phyloP scores from a whole-genome alignment of 108 stramenopile species.

The Nitzschia sp. region DNA sequence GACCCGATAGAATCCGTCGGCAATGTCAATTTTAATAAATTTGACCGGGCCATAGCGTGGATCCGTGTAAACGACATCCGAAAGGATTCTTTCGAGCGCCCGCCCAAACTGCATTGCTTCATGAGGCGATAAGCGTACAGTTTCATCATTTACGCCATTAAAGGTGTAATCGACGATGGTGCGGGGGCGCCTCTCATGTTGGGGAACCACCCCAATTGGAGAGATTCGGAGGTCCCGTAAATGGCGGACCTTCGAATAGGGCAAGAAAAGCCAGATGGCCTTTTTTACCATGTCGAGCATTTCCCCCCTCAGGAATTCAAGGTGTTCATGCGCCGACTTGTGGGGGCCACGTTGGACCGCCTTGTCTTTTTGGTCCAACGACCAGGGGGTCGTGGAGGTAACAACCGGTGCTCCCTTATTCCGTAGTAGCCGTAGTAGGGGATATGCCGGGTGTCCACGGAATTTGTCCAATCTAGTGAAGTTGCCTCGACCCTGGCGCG shows the following conservation, averaged over 20 bases:
- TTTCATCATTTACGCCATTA: constrained; percentile 36
- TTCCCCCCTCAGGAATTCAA: constrained; percentile 7
- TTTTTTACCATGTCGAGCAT: constrained; percentile 6
- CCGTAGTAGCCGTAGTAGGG: constrained; percentile 26
- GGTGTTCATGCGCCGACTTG: constrained; percentile 1
- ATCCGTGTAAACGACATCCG: neutral
- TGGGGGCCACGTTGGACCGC: constrained; percentile 23
- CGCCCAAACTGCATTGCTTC: constrained; percentile 47
- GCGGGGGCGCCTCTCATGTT: constrained; percentile 34
- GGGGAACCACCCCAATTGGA: constrained; percentile 40
- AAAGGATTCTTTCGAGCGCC: too few relatives aligned
- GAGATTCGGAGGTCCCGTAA: constrained; percentile 13
- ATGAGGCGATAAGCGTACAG: constrained; percentile 18
- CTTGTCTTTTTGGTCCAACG: neutral
- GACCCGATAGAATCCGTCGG: too few relatives aligned
- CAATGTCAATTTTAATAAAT: too few relatives aligned
- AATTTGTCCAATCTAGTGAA: too few relatives aligned
- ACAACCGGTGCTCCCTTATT: constrained; percentile 29
- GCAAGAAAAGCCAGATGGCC: constrained; percentile 42
- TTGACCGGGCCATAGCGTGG: too few relatives aligned
- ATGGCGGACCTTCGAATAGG: constrained; percentile 15
- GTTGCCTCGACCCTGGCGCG: too few relatives aligned
- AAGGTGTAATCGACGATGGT: constrained; percentile 36
- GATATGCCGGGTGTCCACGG: constrained; percentile 32
- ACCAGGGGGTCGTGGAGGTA: constrained; percentile 26